These are phyloP conservation scores for Marasmius sp. DNA, from an alignment of 1,284 basidiomycete genomes.

Conservation along the genomic window DNA sequence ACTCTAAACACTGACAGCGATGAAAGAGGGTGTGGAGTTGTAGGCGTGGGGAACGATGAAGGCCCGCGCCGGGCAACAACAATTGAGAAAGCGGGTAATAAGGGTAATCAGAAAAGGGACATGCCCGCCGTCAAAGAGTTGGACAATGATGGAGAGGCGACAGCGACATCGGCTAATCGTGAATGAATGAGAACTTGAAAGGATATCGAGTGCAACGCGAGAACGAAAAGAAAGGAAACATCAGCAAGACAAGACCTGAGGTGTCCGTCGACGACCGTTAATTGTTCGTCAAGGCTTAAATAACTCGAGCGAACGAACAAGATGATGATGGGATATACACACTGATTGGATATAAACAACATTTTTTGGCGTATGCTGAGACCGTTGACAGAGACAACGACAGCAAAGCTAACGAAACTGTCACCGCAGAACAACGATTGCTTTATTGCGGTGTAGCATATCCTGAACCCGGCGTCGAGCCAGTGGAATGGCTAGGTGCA, in stretches of 20 bases:
- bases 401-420: background rate
- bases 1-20: background rate
- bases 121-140: constrained; percentile 1
- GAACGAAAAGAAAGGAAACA: background rate
- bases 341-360: constrained; percentile 3
- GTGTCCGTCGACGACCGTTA: background rate
- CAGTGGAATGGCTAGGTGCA: constrained; percentile 31
- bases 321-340: background rate
- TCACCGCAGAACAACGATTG: background rate
- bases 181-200: background rate
- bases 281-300: background rate
- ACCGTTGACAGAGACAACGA: background rate
- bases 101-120: background rate
- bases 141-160: background rate
- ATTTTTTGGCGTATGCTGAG: constrained; percentile 14
- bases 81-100: background rate
- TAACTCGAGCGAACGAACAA: background rate
- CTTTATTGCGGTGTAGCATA: constrained; percentile 48
- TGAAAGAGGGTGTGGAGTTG: background rate
- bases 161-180: background rate
- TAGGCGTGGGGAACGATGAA: background rate
- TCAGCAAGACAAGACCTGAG: background rate
- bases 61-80: background rate
- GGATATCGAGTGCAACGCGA: background rate
- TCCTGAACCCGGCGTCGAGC: constrained; percentile 44